A percentile compares a stretch with the other conserved stretches of the same genome.
These are phyloP conservation scores for Xylaria sp. DNA, from an alignment of 2,329 filamentous ascomycete genomes.

Conservation along the genomic window DNA sequence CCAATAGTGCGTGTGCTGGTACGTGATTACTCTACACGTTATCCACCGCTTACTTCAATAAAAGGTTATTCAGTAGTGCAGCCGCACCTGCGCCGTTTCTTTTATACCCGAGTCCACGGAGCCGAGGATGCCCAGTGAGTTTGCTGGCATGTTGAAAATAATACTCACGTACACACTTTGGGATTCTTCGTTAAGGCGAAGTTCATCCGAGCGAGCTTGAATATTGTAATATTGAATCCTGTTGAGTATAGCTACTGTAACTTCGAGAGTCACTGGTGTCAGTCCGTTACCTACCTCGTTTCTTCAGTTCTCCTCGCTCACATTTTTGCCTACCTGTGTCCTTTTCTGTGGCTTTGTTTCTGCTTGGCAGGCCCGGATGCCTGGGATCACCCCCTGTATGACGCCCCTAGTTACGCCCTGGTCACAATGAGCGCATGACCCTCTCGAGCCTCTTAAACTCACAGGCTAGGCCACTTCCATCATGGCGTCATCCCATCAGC, in stretches of 20 bases:
- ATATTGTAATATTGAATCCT: background rate
- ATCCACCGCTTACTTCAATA: background rate
- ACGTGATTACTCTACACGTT: conserved; percentile 13
- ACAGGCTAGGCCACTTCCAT: conserved; percentile 37
- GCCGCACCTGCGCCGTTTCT: conserved; percentile 16
- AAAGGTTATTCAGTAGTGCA: background rate
- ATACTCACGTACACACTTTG: background rate
- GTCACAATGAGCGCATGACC: conserved; percentile 38
- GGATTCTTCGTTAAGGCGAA: background rate
- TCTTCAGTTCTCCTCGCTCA: conserved; percentile 14
- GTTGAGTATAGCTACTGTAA: background rate
- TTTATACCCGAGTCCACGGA: conserved; percentile 1
- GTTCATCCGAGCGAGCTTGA: background rate
- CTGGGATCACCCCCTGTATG: conserved; percentile 25
- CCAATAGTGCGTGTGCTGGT: conserved; percentile 8
- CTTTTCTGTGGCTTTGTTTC: conserved; percentile 20
- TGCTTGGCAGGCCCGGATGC: conserved; percentile 34
- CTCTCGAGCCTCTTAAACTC: conserved; percentile 32
- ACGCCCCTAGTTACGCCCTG: conserved; percentile 3
- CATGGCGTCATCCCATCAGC: conserved; percentile 45
- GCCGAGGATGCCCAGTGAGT: background rate
- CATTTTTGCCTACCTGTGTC: background rate
- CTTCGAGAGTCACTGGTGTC: background rate
- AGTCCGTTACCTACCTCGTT: background rate
- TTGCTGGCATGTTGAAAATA: background rate